These are phyloP conservation scores for Cicer cuneatum DNA, from an alignment of 306 rosid genomes.

Conservation along the genomic window DNA sequence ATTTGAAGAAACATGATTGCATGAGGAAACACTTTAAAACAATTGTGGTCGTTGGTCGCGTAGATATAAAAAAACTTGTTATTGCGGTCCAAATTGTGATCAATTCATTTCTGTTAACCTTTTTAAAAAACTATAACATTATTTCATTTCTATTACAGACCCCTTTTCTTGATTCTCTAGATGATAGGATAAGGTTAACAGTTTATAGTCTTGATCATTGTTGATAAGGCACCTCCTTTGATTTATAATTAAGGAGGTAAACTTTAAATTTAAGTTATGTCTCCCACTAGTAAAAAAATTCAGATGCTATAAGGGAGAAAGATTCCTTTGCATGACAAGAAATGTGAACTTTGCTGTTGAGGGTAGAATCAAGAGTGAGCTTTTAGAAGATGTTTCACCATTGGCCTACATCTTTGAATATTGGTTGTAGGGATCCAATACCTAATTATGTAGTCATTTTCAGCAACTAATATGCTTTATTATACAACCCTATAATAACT, in stretches of 20 bases:
- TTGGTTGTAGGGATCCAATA: not conserved
- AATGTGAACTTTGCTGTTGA: not conserved
- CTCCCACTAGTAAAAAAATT: constrained; percentile 29
- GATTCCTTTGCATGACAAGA: constrained; percentile 23
- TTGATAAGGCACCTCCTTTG: not conserved
- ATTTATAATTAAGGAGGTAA: not conserved
- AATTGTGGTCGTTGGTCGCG: not conserved
- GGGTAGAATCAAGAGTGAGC: not conserved
- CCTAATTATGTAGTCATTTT: constrained; percentile 23
- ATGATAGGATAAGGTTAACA: constrained; percentile 1
- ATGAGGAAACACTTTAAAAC: not conserved
- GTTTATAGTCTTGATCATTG: not conserved
- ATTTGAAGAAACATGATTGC: constrained; percentile 1
- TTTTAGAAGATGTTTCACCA: not conserved
- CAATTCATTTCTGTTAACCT: too few species aligned
- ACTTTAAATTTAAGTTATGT: constrained; percentile 32
- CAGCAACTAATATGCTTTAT: not conserved
- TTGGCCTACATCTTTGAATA: not conserved
- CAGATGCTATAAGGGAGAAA: constrained; percentile 32
- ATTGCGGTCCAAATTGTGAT: not conserved
- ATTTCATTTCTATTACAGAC: not conserved
- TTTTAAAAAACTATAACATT: not conserved
- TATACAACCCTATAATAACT: not conserved
- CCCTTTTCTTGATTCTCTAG: not conserved
- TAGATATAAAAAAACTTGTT: not conserved